Evolutionary conservation across 345 rosid genomes (phyloP), one percentile per base, ranked within the genome.

Genomic region (Lenwebbia sp.): DNA sequence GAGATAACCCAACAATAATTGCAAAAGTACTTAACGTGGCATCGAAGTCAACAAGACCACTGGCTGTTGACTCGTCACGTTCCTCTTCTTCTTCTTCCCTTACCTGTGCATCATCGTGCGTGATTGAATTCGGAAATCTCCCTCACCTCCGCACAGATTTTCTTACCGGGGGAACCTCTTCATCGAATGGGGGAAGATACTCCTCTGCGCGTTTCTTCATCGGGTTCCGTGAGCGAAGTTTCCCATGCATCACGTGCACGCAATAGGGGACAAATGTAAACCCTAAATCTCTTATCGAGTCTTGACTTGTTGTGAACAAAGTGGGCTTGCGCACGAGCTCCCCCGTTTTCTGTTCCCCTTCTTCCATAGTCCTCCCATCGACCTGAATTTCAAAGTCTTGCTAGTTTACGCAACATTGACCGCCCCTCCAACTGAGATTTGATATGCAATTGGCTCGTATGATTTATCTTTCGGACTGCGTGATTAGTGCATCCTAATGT

Each of bases 181-280:
- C 81, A 19, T 70, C 81, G 81, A 70, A 10, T 19, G 52, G 14
- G 47, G 41, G 81, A 70, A 70, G 81, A 70, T 70, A 70, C 47
- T 2, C 78, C 47, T 37, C 21, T 4, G 13, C 81, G 81, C 81
- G 81, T 70, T 37, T 70, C 81, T 37, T 10, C 81, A 70, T 70
- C 26, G 81, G 47, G 81, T 70, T 37, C 81, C 47, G 81, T 37
- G 81, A 33, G 78, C 78, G 78, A 70, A 70, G 47, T 70, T 70
- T 70, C 81, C 85, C 62, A 84, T n/a, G 75, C 85, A 55, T 58
- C 85, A 58, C 85, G 85, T 84, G 85, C 85, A n/a, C 1, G 53
- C 70, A 78, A 13, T 44, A 40, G 37, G 54, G 23, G 75, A 57
- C 28, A 37, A 41, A 52, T 19, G 70, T 10, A 37, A 84, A 84